Base-by-base conservation (phyloP, 1,139 yeast genomes). In the Arxiozyma heterogenica region DNA sequence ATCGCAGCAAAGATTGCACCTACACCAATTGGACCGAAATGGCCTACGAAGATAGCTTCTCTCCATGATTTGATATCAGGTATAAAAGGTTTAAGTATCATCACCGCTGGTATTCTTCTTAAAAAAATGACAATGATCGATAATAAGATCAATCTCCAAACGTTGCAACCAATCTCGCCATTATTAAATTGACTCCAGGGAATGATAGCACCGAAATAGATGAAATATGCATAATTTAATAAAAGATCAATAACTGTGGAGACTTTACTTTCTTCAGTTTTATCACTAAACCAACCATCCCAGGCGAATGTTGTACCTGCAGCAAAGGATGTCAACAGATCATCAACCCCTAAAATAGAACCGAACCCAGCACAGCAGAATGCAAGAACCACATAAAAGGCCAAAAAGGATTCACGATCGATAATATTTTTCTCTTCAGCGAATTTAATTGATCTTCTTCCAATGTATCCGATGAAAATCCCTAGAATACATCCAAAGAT, bases 11-110 rank as follows among this genome's bases (percentile, higher is more conserved):
- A 93, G 22, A 93, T 80, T 1, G 98, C 98, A 59, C 98, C 98
- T 12, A 93, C 98, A 54, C 98, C 98, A 67, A 93, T 89, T 11
- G 98, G 98, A 49, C 98, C 98, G 69, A 93, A 93, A 73, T 93
- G 98, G 23, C 98, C 98, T 69, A 95, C 91, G 66, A 93, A 90
- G 8, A 93, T 67, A 0, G 97, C 97, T 67, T 93, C 98, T 70
- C 96, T 81, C 97, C 98, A 91, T 41, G 93, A 82, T 62, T 88
- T 83, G 47, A 93, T 81, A 69, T 91, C 98, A 0, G 98, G 96
- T n/a, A 88, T 85, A 18, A 91, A 67, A 0, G 91, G 89, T 65
- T 88, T 88, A 54, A 88, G 73, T 0, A 82, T 79, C 53, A 91
- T 66, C 49, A 91, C 90, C 0, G 95, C 95, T 0, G 98, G 98